A percentile compares a stretch with the other conserved stretches of the same genome.
phyloP scores from a whole-genome alignment of 441 rosid species.

The Gossypium laxum region DNA sequence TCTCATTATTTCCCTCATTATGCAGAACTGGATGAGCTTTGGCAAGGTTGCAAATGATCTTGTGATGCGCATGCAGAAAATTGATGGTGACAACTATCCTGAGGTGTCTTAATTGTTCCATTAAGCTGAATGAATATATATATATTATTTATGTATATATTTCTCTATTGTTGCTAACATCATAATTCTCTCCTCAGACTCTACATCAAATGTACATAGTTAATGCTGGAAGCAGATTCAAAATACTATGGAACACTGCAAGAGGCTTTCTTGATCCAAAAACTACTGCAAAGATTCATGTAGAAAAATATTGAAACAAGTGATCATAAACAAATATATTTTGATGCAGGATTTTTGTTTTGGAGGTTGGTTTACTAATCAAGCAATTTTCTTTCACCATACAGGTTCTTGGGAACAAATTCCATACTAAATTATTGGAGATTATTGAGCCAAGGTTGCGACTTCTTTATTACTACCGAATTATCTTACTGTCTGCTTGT shows the following conservation, averaged over 20 bases:
- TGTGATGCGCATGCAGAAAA: constrained; percentile 83
- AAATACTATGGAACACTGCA: constrained; percentile 69
- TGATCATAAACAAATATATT: not conserved
- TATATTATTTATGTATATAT: constrained; percentile 3
- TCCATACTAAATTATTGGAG: constrained; percentile 59
- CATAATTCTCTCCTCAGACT: constrained; percentile 42
- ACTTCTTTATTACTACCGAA: not conserved
- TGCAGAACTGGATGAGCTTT: constrained; percentile 74
- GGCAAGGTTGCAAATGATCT: constrained; percentile 79
- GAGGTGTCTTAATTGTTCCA: constrained; percentile 48
- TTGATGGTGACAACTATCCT: constrained; percentile 91
- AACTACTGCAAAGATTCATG: constrained; percentile 83
- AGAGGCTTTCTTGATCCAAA: constrained; percentile 79
- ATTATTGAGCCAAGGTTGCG: constrained; percentile 63
- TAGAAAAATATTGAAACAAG: constrained; percentile 21
- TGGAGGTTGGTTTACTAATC: constrained; percentile 10
- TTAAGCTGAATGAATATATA: not conserved
- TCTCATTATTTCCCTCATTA: constrained; percentile 14
- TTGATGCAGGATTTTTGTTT: constrained; percentile 8
- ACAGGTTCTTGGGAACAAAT: constrained; percentile 48
- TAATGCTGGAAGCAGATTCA: constrained; percentile 81
- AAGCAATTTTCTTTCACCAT: constrained; percentile 20
- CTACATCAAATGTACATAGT: constrained; percentile 85
- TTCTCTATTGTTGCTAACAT: constrained; percentile 15
- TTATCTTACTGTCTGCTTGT: not conserved